These are phyloP conservation scores for Ajuga chamaepitys DNA, from an alignment of 257 asterid genomes.

Conservation along the genomic window DNA sequence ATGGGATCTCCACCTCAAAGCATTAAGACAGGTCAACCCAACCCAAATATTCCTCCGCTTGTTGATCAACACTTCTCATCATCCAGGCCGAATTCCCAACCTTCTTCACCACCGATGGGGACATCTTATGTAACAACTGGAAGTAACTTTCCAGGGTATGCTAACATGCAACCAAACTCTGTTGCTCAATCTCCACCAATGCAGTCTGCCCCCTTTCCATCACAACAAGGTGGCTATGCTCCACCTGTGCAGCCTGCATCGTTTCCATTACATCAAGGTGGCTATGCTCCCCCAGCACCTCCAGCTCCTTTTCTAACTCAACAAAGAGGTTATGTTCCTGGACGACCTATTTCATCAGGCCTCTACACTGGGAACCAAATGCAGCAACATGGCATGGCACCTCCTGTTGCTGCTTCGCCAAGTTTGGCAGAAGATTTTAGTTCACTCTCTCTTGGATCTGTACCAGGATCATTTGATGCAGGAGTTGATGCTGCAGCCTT, in stretches of 20 bases:
- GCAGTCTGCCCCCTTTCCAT: conserved; percentile 39
- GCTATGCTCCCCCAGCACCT: conserved; percentile 47
- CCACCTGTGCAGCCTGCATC: conserved; percentile 38
- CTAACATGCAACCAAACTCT: conserved; percentile 42
- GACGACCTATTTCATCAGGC: conserved; percentile 40
- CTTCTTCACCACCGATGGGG: conserved; percentile 51
- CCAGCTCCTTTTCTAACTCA: conserved; percentile 34
- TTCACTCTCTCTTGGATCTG: conserved; percentile 71
- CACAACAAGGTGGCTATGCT: conserved; percentile 57
- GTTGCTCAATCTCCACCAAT: conserved; percentile 46
- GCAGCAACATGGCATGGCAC: conserved; percentile 44
- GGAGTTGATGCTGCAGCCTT: conserved; percentile 65
- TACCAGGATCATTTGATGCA: conserved; percentile 80
- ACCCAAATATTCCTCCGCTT: conserved; percentile 31
- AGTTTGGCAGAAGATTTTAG: conserved; percentile 74
- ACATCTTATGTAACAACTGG: conserved; percentile 46
- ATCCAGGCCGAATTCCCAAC: conserved; percentile 51
- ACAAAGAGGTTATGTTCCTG: conserved; percentile 59
- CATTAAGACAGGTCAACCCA: conserved; percentile 38
- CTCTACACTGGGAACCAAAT: conserved; percentile 39
- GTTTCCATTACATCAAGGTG: conserved; percentile 51
- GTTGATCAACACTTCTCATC: conserved; percentile 29
- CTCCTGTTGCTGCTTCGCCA: conserved; percentile 40
- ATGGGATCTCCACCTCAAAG: conserved; percentile 65
- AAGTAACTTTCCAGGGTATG: conserved; percentile 63